Percentiles rank a stretch among this genome's conserved stretches.
Evolutionary conservation across 2,329 filamentous ascomycete species (phyloP).

Genomic region (Aureobasidium musti): DNA sequence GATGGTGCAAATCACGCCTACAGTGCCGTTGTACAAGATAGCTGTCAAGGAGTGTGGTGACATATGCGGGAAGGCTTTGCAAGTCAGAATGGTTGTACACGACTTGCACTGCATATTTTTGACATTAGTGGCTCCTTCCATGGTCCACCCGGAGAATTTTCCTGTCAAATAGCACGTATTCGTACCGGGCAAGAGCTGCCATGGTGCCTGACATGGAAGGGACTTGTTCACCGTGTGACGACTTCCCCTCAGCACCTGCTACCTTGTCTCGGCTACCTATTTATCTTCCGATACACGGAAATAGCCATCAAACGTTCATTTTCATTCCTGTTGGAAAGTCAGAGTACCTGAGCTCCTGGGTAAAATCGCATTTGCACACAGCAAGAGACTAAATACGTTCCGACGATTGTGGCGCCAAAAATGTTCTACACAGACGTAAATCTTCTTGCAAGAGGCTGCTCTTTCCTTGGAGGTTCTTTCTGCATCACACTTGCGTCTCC

Average conservation of each 20-base stretch:
- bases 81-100: neutral
- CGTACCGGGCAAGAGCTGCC: neutral
- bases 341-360: neutral
- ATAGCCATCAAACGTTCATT: neutral
- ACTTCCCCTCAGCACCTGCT: neutral
- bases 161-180: neutral
- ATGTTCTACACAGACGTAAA: neutral
- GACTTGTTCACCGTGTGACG: neutral
- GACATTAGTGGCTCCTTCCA: constrained; percentile 12
- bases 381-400: neutral
- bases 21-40: neutral
- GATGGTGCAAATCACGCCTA: neutral
- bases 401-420: neutral
- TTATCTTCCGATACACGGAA: neutral
- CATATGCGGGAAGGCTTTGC: constrained; percentile 26
- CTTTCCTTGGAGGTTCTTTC: neutral
- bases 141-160: constrained; percentile 11
- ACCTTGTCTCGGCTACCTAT: constrained; percentile 3
- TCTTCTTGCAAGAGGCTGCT: neutral
- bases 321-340: neutral
- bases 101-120: neutral
- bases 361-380: neutral
- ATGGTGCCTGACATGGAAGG: neutral
- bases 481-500: neutral
- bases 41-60: constrained; percentile 26